These are phyloP conservation scores for Ceratocystis alfenasii DNA, from an alignment of 2,329 filamentous ascomycete species.

Conservation along the genomic window DNA sequence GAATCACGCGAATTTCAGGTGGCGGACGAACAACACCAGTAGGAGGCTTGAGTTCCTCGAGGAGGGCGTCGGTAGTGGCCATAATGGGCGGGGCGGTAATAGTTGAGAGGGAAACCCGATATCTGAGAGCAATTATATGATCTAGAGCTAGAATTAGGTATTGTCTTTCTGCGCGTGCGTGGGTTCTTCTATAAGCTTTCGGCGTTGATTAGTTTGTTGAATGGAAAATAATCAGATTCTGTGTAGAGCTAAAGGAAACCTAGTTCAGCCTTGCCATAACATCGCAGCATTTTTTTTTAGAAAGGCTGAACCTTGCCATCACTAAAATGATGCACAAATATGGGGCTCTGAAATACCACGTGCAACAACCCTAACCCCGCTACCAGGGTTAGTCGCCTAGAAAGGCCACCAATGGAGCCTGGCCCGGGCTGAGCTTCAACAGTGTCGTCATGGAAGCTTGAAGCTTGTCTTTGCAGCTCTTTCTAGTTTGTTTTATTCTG, in stretches of 20 bases:
- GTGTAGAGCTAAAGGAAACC: neutral
- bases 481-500: no score
- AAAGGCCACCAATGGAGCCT: neutral
- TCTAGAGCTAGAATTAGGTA: neutral
- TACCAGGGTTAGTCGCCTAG: conserved; percentile 1
- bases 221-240: neutral
- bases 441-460: conserved; percentile 16
- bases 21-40: conserved; percentile 78
- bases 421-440: neutral
- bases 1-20: conserved; percentile 67
- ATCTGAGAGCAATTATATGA: neutral
- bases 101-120: neutral
- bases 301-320: conserved; percentile 10
- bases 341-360: neutral
- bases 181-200: neutral
- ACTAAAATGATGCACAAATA: neutral
- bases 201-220: neutral
- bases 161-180: neutral
- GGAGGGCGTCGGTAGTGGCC: conserved; percentile 34
- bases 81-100: neutral
- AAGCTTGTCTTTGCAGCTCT: conserved; percentile 15
- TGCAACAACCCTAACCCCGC: neutral
- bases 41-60: conserved; percentile 65
- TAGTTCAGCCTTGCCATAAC: conserved; percentile 1
- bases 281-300: neutral